These are phyloP conservation scores for Apiospora pterosperma DNA, from an alignment of 2,329 filamentous ascomycete genomes.

Conservation along the genomic window DNA sequence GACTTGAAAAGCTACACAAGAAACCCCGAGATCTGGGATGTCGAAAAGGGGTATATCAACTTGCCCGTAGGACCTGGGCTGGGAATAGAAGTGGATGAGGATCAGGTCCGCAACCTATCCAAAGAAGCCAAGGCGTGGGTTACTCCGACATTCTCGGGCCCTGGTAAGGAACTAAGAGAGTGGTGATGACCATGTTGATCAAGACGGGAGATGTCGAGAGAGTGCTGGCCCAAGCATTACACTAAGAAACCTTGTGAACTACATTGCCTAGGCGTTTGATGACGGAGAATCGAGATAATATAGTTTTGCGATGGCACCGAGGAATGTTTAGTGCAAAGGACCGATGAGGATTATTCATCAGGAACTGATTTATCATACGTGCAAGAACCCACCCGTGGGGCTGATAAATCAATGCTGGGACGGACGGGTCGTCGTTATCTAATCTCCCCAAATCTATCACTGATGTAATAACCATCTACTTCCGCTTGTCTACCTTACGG, in stretches of 20 bases:
- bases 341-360: not conserved
- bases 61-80: slow-evolving; percentile 58
- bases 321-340: not conserved
- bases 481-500: not conserved
- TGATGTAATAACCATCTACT: not conserved
- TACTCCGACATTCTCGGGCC: slow-evolving; percentile 63
- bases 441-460: not conserved
- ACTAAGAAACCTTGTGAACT: not conserved
- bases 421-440: not conserved
- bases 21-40: slow-evolving; percentile 62
- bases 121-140: slow-evolving; percentile 61
- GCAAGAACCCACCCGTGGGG: not conserved
- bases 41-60: slow-evolving; percentile 63
- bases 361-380: not conserved
- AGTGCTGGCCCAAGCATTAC: not conserved
- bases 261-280: not conserved
- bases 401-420: not conserved
- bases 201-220: not conserved
- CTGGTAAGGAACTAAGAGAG: slow-evolving; percentile 63
- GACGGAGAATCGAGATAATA: not conserved
- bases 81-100: slow-evolving; percentile 71
- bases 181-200: slow-evolving; percentile 45
- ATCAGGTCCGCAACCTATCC: slow-evolving; percentile 57
- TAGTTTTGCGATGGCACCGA: not conserved
- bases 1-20: slow-evolving; percentile 66